Base-by-base conservation (phyloP, 2,329 filamentous ascomycete species). In the Metarhizium anisopliae region DNA sequence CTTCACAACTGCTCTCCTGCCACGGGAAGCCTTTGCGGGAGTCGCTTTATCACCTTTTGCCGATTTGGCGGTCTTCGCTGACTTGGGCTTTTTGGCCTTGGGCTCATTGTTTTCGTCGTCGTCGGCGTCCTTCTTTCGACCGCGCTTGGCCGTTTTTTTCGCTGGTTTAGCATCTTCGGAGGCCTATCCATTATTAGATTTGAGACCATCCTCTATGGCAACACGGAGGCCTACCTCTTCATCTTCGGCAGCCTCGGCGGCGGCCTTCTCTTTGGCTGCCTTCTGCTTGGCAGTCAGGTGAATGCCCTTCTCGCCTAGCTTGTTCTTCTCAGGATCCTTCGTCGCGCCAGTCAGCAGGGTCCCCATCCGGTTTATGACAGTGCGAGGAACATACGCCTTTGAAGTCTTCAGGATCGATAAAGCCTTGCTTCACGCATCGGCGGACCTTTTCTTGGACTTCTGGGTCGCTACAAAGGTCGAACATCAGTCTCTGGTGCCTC, bases 331-430 rank as follows among this genome's bases (percentile, higher is more conserved):
- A 3, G 82, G 75, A 61, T 95, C 89, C 89, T 94, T 61, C 4
- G 52, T 52, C 29, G 14, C 35, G n/a, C 36, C n/a, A 51, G 51
- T 47, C 25, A 38, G 29, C 40, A 32, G 4, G 14, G 40, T 29
- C 32, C 16, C 7, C 18, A 18, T 45, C 42, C n/a, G 8, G 18
- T 20, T 7, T 45, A 2, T 16, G 7, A 11, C 16, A 3, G 5
- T 20, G 20, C 16, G 6, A n/a, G 63, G 29, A 36, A 76, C 87
- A 73, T 79, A 95, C 91, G 13, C 90, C 90, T 38, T 87, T 93
- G 84, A 90, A 96, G 63, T 96, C 93, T 53, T 89, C 86, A 47
- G 90, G 79, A 62, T 88, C 86, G 63, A 97, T 86, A 64, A 94
- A 89, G 29, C 90, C 90, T 67, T 92, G 80, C 57, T 80, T 77